Evolutionary conservation across 345 rosid species (phyloP).

Genomic region (Schrenkiella parvula): DNA sequence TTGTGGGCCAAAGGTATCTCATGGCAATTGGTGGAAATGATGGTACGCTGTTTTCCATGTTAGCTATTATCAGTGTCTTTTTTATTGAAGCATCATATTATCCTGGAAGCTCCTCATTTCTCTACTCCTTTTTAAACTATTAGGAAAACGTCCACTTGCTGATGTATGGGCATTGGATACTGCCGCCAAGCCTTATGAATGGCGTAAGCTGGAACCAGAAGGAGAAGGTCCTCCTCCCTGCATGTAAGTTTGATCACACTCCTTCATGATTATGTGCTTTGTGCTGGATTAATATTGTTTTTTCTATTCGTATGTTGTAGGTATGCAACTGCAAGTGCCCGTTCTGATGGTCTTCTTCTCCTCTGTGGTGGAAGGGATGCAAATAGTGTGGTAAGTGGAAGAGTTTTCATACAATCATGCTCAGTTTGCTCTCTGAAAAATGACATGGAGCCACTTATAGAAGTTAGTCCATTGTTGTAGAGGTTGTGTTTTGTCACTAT

Average conservation of each 20-base stretch:
- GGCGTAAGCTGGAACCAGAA: constrained; percentile 96
- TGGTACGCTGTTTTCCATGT: constrained; percentile 42
- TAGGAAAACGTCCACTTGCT: constrained; percentile 89
- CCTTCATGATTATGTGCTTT: constrained; percentile 11
- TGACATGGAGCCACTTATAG: neutral
- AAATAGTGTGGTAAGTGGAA: constrained; percentile 72
- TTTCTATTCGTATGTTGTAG: constrained; percentile 32
- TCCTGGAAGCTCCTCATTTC: neutral
- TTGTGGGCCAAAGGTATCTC: constrained; percentile 92
- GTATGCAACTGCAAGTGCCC: constrained; percentile 98
- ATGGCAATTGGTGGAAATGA: constrained; percentile 98
- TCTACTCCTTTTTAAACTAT: constrained; percentile 17
- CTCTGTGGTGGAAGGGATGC: constrained; percentile 97
- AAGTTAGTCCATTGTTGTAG: neutral
- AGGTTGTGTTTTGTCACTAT: neutral
- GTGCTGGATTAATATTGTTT: constrained; percentile 14
- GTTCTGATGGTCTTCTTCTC: constrained; percentile 93
- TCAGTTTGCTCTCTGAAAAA: neutral
- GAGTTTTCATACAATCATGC: neutral
- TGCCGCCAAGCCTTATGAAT: constrained; percentile 95
- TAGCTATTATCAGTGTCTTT: neutral
- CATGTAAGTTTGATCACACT: constrained; percentile 48
- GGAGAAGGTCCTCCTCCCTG: constrained; percentile 99
- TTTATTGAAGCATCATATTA: neutral
- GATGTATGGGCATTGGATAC: constrained; percentile 98